phyloP scores from a whole-genome alignment of 2,329 filamentous ascomycete species.

The Fusarium sp. region DNA sequence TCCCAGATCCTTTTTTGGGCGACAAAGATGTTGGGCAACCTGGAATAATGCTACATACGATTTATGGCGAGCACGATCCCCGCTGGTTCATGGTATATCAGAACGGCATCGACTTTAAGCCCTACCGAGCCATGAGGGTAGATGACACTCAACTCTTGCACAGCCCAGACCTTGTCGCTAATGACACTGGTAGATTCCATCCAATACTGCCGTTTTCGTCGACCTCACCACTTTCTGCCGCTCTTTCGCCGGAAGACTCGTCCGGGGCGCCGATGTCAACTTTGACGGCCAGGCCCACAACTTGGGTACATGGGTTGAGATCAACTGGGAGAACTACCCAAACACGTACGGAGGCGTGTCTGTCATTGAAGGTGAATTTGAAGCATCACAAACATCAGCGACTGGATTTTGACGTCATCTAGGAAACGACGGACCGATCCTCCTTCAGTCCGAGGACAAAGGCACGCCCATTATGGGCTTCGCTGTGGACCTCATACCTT shows the following conservation, averaged over 20 bases:
- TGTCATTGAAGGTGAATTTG: slow-evolving; percentile 36
- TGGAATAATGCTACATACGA: slow-evolving; percentile 22
- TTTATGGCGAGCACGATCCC: slow-evolving; percentile 10
- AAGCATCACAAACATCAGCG: fast-evolving
- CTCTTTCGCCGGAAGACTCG: slow-evolving; percentile 36
- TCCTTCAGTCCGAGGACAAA: slow-evolving; percentile 31
- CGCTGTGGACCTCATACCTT: slow-evolving; percentile 18
- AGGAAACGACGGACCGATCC: slow-evolving; percentile 39
- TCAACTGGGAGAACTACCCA: slow-evolving; percentile 39
- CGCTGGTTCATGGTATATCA: slow-evolving; percentile 44
- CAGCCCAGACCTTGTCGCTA: background rate
- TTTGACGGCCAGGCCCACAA: slow-evolving; percentile 35
- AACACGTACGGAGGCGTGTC: slow-evolving; percentile 34
- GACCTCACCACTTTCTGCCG: slow-evolving; percentile 26
- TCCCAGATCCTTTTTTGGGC: slow-evolving; percentile 36
- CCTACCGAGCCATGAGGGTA: slow-evolving; percentile 41
- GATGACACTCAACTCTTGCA: too few species aligned
- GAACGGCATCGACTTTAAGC: slow-evolving; percentile 40
- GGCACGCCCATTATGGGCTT: slow-evolving; percentile 31
- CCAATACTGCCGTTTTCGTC: slow-evolving; percentile 39
- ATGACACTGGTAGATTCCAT: slow-evolving; percentile 15
- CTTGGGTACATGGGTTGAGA: slow-evolving; percentile 39
- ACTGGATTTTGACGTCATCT: background rate
- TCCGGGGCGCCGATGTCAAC: slow-evolving; percentile 31
- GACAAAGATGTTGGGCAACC: slow-evolving; percentile 36